Percentiles rank a stretch among this genome's conserved stretches.
Evolutionary conservation across 1,284 basidiomycete genomes (phyloP).

Genomic region (Gymnopus androsaceus): DNA sequence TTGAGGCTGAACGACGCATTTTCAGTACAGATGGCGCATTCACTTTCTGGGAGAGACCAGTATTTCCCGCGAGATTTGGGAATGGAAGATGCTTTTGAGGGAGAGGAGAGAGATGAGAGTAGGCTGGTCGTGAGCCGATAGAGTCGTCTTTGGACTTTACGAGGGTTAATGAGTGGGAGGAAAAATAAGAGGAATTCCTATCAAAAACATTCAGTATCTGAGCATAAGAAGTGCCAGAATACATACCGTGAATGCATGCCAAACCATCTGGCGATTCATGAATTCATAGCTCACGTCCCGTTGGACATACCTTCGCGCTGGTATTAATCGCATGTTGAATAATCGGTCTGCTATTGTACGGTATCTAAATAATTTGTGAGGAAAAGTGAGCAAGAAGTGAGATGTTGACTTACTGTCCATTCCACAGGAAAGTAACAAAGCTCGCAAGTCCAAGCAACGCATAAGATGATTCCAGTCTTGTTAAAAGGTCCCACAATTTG

Average conservation of each 20-base stretch:
- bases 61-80: conserved; percentile 56
- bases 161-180: conserved; percentile 80
- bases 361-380: conserved; percentile 54
- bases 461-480: conserved; percentile 68
- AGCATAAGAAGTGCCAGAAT: background rate
- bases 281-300: conserved; percentile 97
- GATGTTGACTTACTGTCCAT: conserved; percentile 67
- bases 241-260: conserved; percentile 95
- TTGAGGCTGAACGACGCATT: conserved; percentile 65
- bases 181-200: conserved; percentile 96
- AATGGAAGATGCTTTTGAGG: conserved; percentile 16
- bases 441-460: conserved; percentile 66
- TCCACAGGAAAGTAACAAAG: conserved; percentile 84
- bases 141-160: conserved; percentile 61
- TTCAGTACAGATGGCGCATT: conserved; percentile 81
- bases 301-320: conserved; percentile 70
- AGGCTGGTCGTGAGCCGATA: conserved; percentile 41
- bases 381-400: background rate
- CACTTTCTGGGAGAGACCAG: conserved; percentile 60
- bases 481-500: conserved; percentile 75
- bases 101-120: conserved; percentile 36
- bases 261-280: conserved; percentile 99
- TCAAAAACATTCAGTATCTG: conserved; percentile 8
- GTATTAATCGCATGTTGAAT: conserved; percentile 77
- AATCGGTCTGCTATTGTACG: conserved; percentile 85